Base-by-base conservation (phyloP, 2,329 filamentous ascomycete genomes). In the Metarhizium sp. region DNA sequence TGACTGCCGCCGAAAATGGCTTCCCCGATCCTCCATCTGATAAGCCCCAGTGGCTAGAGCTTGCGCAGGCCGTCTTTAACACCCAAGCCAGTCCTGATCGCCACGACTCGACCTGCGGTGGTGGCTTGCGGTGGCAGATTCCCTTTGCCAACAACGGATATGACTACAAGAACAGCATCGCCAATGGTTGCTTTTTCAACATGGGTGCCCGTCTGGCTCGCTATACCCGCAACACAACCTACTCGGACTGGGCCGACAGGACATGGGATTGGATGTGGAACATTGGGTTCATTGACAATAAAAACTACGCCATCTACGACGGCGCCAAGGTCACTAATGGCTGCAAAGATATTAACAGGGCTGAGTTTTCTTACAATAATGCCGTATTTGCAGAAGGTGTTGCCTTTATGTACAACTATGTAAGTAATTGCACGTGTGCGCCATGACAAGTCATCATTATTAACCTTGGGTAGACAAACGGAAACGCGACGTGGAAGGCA, bases 71-170 rank as follows among this genome's bases (percentile, higher is more conserved):
- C 40, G 81, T 88, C 18, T 92, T 82, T 63, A 83, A 85, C 61
- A 77, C 77, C 1, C 73, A 77, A 52, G 80, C 78, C 2, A 66
- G 64, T 20, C 70, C 74, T 2, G 77, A 82, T 49, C 86, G 86
- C 73, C 84, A 88, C 63, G 76, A 76, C 8, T 68, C 73, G 0
- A 69, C 69, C 0, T 76, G 75, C 18, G 82, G 81, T 57, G 79
- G 78, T 48, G 88, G 88, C 20, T 69, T 92, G 59, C 78, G 86
- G 61, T 90, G 87, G 87, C 88, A 92, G 73, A 87, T 92, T 58
- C 89, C 84, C 60, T 75, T 79, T 6, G 84, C 86, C 62, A 90
- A 92, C 67, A 78, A 76, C 49, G 89, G 88, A 38, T 92, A 88
- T 68, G 78, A 85, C 64, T 91, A 92, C 75, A 94, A 85, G 68